These are phyloP conservation scores for Dentipellis fragilis DNA, from an alignment of 768 basidiomycete genomes.

Conservation along the genomic window DNA sequence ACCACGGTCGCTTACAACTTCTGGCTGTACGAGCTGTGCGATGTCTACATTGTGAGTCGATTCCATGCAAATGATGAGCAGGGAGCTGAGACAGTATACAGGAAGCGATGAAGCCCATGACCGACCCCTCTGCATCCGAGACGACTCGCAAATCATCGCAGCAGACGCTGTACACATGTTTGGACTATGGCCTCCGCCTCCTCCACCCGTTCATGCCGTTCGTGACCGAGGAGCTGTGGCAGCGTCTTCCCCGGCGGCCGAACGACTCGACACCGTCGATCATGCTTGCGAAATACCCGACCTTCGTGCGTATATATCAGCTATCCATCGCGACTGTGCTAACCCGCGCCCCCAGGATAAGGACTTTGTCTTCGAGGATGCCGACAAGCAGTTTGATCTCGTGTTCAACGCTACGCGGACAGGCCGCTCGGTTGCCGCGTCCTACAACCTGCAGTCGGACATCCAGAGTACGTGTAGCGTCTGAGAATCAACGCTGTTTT, in stretches of 20 bases:
- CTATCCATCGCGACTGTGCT: not conserved
- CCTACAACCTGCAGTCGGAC: constrained; percentile 80
- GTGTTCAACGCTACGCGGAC: constrained; percentile 72
- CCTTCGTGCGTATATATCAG: constrained; percentile 51
- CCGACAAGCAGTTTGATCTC: constrained; percentile 78
- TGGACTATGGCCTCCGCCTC: constrained; percentile 82
- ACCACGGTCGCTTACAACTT: constrained; percentile 82
- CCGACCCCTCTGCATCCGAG: constrained; percentile 61
- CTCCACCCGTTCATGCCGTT: constrained; percentile 99
- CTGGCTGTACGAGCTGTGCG: constrained; percentile 98
- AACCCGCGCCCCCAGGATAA: constrained; percentile 35
- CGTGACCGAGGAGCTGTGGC: constrained; percentile 98
- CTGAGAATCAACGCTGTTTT: not conserved
- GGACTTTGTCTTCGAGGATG: constrained; percentile 53
- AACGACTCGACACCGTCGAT: constrained; percentile 80
- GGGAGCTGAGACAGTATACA: constrained; percentile 22
- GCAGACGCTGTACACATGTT: constrained; percentile 90
- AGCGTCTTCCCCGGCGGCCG: constrained; percentile 79
- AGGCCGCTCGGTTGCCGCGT: constrained; percentile 78
- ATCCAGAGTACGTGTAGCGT: constrained; percentile 55
- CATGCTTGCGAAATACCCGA: constrained; percentile 82
- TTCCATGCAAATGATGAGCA: not conserved
- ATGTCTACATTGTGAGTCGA: constrained; percentile 84
- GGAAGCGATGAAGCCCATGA: constrained; percentile 99
- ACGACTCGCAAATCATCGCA: constrained; percentile 74